Base-by-base conservation (phyloP, 1,284 basidiomycete species). In the Fomitopsis betulina region DNA sequence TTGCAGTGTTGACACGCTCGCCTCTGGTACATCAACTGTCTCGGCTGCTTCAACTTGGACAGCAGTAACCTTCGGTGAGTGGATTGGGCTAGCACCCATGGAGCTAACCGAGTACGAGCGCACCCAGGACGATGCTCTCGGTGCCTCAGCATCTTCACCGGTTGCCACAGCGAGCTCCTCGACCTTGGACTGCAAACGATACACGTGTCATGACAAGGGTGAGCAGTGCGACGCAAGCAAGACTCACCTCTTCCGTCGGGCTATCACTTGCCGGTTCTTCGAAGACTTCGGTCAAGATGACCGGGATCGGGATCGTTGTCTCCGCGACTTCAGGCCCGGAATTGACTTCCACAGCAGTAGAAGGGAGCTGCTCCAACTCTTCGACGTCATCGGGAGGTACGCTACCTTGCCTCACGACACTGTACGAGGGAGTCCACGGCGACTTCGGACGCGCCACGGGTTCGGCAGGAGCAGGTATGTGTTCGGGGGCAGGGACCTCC, bases 381-480 rank as follows among this genome's bases (percentile, higher is more conserved):
- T 67, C 61, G n/a, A 40, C 56, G 23, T 65, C 61, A 13, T 70
- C 71, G 25, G 67, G 62, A 27, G 43, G 53, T 25, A 60, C 61
- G 21, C 57, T 54, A 35, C 68, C 76, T 63, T 75, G 75, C 23
- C 54, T 69, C 12, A 63, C 71, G 27, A 78, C 76, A 53, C 70
- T 74, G 65, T 78, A 78, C 3, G 76, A 77, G 2, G 76, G 74
- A 7, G 74, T 76, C 75, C 75, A 79, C 4, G 75, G 76, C 8
- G 73, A 73, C 62, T 71, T 73, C n/a, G 73, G 73, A 39, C 71
- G 64, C 40, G 73, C 68, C 17, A 60, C 49, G 27, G 27, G 3
- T 3, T 40, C 57, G 19, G 33, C 23, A n/a, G 37, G 17, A 13
- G 42, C 21, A 10, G 37, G n/a, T 3, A 2, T 37, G 3, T 37